Evolutionary conservation across 495 filamentous ascomycete genomes (phyloP), one percentile per base, ranked within the genome.

Genomic region (Rhypophila decipiens): DNA sequence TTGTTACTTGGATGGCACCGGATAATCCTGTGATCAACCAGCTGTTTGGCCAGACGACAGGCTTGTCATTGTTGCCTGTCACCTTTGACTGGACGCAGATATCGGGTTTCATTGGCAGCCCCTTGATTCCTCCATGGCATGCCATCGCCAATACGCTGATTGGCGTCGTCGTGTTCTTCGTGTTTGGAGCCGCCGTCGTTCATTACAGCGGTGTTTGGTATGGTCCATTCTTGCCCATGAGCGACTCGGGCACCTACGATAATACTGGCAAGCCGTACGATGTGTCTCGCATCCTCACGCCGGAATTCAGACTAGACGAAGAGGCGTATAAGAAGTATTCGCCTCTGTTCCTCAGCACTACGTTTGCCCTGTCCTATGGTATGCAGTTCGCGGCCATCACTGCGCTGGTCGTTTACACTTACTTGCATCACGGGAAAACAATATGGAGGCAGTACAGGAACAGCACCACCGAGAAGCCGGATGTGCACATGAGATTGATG

Each of bases 171-270:
- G 21, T 72, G 1, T 83, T 75, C 46, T 82, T 66, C 56, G 66
- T 74, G 42, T 63, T 74, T 41, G 53, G 60, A 21, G 61, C 70
- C 41, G 68, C 63, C 42, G 66, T 63, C 2, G 40, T 86, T 5
- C 83, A 86, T 54, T 88, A 82, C 56, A 75, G 74, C 18, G 83
- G 83, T n/a, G 70, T 74, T 1, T 86, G 82, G 83, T 83, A 83
- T 50, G 69, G 72, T 2, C 58, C 66, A 40, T 83, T 69, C 51
- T 65, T 85, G 19, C 78, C 79, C 4, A 78, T 80, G 63, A 75
- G 73, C 41, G 79, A 81, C 31, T 76, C 77, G 4, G 68, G 61
- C 37, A 80, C 75, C 0, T 84, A 79, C 53, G 81, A 85, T 57
- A 83, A 85, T 55, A 83, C 76, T 1, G 79, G 78, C 5, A 53